Evolutionary conservation across 2,329 filamentous ascomycete genomes (phyloP).

Genomic region (Colletotrichum sp.): DNA sequence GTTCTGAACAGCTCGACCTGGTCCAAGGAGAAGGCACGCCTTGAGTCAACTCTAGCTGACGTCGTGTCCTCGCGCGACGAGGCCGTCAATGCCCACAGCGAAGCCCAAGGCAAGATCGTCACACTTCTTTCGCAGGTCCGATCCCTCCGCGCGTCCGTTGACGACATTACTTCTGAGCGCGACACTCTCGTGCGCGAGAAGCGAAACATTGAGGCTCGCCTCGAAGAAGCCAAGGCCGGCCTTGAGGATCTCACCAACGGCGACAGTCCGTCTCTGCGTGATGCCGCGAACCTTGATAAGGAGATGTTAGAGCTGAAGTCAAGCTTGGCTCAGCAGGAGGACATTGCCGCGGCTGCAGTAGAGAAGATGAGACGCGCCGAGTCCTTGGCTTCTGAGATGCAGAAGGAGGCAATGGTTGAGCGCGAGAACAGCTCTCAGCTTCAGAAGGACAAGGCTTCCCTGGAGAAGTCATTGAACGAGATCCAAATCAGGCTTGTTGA

Average conservation of each 20-base stretch:
- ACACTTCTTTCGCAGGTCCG: conserved; percentile 89
- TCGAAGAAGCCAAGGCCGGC: conserved; percentile 86
- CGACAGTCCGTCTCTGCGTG: conserved; percentile 85
- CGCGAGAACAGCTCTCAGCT: conserved; percentile 81
- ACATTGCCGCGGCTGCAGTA: conserved; percentile 87
- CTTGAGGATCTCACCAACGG: conserved; percentile 87
- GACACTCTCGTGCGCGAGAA: conserved; percentile 89
- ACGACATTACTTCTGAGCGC: conserved; percentile 85
- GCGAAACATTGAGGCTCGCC: conserved; percentile 81
- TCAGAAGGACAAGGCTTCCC: conserved; percentile 85
- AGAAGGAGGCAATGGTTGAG: conserved; percentile 89
- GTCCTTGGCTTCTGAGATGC: conserved; percentile 83
- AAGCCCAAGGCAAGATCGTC: conserved; percentile 92
- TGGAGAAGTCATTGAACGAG: conserved; percentile 92
- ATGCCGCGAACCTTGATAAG: conserved; percentile 86
- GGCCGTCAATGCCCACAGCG: conserved; percentile 90
- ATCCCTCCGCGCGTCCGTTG: conserved; percentile 79
- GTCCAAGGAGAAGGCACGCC: conserved; percentile 95
- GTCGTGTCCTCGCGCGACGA: conserved; percentile 92
- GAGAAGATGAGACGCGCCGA: conserved; percentile 98
- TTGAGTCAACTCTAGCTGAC: conserved; percentile 89
- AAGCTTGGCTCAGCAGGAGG: conserved; percentile 88
- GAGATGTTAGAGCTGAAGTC: conserved; percentile 91
- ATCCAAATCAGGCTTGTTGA: conserved; percentile 89
- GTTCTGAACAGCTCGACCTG: conserved; percentile 97